Conservation (phyloP, 805 yeast genomes). For the Starmerella khaoyaiensis region DNA sequence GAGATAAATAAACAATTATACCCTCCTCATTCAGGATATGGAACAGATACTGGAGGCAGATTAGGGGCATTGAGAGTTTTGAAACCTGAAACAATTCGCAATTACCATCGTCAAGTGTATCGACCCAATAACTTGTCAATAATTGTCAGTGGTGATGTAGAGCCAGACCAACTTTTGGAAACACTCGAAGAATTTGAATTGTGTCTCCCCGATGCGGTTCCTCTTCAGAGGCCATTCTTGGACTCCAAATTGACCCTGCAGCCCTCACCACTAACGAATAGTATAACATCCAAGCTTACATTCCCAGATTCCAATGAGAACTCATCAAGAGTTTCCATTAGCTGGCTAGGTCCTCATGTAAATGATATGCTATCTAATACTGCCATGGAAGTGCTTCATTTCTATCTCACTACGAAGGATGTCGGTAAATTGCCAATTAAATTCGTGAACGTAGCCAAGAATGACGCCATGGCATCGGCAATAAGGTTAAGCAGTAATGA, state of each 20-base stretch:
- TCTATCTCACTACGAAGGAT: slow-evolving; percentile 64
- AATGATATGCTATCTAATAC: slow-evolving; percentile 40
- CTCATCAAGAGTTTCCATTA: slow-evolving; percentile 56
- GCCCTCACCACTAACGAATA: slow-evolving; percentile 32
- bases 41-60: slow-evolving; percentile 89
- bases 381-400: slow-evolving; percentile 59
- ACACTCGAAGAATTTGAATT: slow-evolving; percentile 50
- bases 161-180: slow-evolving; percentile 54
- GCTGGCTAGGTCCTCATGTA: slow-evolving; percentile 73
- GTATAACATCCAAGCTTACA: slow-evolving; percentile 40
- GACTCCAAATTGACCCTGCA: slow-evolving; percentile 36
- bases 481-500: slow-evolving; percentile 63
- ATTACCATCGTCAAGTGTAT: slow-evolving; percentile 60
- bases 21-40: slow-evolving; percentile 59
- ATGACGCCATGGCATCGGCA: slow-evolving; percentile 60
- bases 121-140: slow-evolving; percentile 75
- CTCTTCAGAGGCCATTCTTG: slow-evolving; percentile 57
- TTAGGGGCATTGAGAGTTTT: slow-evolving; percentile 61
- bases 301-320: slow-evolving; percentile 87
- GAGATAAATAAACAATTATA: slow-evolving; percentile 25
- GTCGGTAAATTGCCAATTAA: slow-evolving; percentile 58
- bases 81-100: slow-evolving; percentile 57
- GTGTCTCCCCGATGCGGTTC: slow-evolving; percentile 26
- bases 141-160: slow-evolving; percentile 74
- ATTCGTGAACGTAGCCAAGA: slow-evolving; percentile 59